Base-by-base conservation (phyloP, 129 eudicot genomes). In the Artemisia annua region DNA sequence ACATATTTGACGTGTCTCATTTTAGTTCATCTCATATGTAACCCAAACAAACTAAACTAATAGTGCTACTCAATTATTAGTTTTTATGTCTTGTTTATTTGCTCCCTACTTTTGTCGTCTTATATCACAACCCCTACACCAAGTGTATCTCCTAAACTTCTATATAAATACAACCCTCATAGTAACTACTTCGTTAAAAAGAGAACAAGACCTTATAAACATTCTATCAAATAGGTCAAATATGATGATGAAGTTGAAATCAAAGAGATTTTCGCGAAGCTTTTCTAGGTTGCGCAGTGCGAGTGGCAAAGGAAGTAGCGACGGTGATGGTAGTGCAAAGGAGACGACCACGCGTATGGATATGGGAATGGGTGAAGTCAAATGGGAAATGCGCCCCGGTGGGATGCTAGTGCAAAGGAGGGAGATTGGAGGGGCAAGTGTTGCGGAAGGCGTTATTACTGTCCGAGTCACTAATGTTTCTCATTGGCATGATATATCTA, bases 381-480 rank as follows among this genome's bases (percentile, higher is more conserved):
- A 85, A 69, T 91, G 97, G 97, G 97, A 91, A 72, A 26, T 91
- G 7, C 86, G 96, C 5, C 97, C 97, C 1, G 93, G 96, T 7
- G 96, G 97, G 58, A 91, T 91, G 97, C 89, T 91, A 68, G 97
- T 91, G 50, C 96, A 91, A 54, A 81, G 48, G 63, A 80, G 96
- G 67, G 96, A 91, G 63, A 79, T 51, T 0, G 44, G 44, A 6
- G 79, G 68, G 15, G 82, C 83, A 1, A 51, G 63, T 60, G 69
- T 43, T 0, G 77, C 46, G 4, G 92, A 86, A 44, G 87, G 48
- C 12, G 22, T 75, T 3, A 88, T 91, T 70, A 65, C 78, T 0
- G 59, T 88, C 44, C 86, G 84, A 48, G 90, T 91, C 5, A 86
- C 96, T 1, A 86, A 87, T 15, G 93, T 86, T 54, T 84, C 97